Conservation (phyloP, 83 land plant genomes). For the Thuja plicata region DNA sequence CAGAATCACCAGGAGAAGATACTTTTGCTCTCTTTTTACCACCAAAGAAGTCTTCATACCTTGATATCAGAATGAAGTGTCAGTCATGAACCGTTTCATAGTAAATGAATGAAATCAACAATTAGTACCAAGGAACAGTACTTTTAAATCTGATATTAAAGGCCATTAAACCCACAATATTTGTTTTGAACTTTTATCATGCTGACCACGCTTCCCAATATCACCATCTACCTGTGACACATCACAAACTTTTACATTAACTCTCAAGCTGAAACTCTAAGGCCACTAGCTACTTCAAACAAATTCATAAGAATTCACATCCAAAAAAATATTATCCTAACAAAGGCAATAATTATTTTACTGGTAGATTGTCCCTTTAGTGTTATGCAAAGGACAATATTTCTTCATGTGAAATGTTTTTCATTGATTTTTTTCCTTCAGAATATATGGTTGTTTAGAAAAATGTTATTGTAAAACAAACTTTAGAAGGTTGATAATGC, state of each 20-base stretch:
- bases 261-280: neutral
- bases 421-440: neutral
- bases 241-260: constrained; percentile 6
- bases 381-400: too few species aligned
- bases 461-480: neutral
- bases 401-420: neutral
- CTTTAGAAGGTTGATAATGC: neutral
- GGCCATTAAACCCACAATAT: neutral
- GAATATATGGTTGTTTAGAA: neutral
- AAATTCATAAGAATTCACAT: neutral
- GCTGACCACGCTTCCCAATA: neutral
- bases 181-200: constrained; percentile 4
- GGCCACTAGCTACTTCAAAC: neutral
- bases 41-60: constrained; percentile 64
- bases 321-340: neutral
- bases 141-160: neutral
- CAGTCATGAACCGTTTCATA: neutral
- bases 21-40: constrained; percentile 24
- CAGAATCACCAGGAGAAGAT: constrained; percentile 21
- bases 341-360: neutral
- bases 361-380: too few species aligned
- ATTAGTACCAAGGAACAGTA: neutral
- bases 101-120: neutral
- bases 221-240: neutral
- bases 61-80: constrained; percentile 8